Evolutionary conservation across 2,329 filamentous ascomycete genomes (phyloP).

Genomic region (Geosmithia flava): DNA sequence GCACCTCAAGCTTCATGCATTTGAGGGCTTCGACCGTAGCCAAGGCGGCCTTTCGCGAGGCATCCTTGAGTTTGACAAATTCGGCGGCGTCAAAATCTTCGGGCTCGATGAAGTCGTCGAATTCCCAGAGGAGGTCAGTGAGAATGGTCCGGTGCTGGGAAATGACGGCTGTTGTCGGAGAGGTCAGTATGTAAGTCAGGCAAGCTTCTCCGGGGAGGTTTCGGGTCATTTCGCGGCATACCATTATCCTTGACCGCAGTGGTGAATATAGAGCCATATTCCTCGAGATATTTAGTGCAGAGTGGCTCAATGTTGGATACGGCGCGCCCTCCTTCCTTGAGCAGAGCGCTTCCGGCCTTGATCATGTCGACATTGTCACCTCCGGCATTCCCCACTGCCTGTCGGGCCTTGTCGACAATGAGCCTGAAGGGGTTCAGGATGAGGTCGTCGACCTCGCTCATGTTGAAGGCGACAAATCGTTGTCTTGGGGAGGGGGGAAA

Average conservation of each 20-base stretch:
- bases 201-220: too few relatives aligned
- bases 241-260: slow-evolving; percentile 41
- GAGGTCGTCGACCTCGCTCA: slow-evolving; percentile 29
- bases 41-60: slow-evolving; percentile 34
- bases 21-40: slow-evolving; percentile 37
- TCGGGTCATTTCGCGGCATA: slow-evolving; percentile 11
- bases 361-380: slow-evolving; percentile 29
- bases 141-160: slow-evolving; percentile 32
- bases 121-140: slow-evolving; percentile 40
- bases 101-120: slow-evolving; percentile 39
- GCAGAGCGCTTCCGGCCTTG: slow-evolving; percentile 32
- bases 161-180: slow-evolving; percentile 29
- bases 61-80: slow-evolving; percentile 33
- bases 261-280: slow-evolving; percentile 36
- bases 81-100: slow-evolving; percentile 38
- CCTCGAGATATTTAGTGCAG: slow-evolving; percentile 32
- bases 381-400: slow-evolving; percentile 33
- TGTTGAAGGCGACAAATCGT: slow-evolving; percentile 7
- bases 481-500: too few relatives aligned
- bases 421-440: slow-evolving; percentile 39
- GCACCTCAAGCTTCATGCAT: slow-evolving; percentile 37
- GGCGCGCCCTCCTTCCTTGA: slow-evolving; percentile 35
- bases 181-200: slow-evolving; percentile 6
- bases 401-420: slow-evolving; percentile 36
- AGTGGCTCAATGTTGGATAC: slow-evolving; percentile 38